phyloP scores from a whole-genome alignment of 805 yeast genomes.

The Kodamaea restingae region DNA sequence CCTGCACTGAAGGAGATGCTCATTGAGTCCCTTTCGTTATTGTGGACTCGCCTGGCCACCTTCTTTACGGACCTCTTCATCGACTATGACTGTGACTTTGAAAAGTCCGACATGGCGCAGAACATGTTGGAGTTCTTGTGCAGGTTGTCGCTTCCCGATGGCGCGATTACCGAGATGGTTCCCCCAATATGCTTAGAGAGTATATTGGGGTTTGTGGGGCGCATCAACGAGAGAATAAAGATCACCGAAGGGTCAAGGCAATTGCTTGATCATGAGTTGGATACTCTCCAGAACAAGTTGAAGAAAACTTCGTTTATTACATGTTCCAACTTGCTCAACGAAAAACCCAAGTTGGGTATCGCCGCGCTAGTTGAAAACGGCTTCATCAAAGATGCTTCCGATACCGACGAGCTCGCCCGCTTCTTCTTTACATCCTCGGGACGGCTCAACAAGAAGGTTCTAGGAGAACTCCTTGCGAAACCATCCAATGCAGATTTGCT shows the following conservation, averaged over 20 bases:
- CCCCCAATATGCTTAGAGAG: constrained; percentile 96
- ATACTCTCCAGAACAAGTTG: no score
- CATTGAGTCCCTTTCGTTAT: constrained; percentile 75
- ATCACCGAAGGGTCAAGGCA: constrained; percentile 10
- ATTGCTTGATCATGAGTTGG: no score
- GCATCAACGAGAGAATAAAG: constrained; percentile 52
- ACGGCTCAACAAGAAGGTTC: constrained; percentile 76
- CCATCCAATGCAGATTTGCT: constrained; percentile 61
- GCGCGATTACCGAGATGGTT: constrained; percentile 76
- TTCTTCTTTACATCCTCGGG: constrained; percentile 78
- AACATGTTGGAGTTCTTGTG: constrained; percentile 68
- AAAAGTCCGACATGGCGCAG: constrained; percentile 71
- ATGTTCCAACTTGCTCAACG: constrained; percentile 73
- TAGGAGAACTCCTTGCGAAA: constrained; percentile 85
- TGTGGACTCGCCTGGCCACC: constrained; percentile 77
- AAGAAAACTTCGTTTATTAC: constrained; percentile 72
- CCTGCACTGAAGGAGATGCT: constrained; percentile 67
- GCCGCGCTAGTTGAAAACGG: constrained; percentile 58
- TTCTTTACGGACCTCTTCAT: constrained; percentile 75
- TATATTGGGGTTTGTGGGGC: constrained; percentile 62
- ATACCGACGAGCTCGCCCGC: constrained; percentile 60
- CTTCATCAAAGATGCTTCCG: constrained; percentile 48
- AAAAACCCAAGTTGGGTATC: constrained; percentile 74
- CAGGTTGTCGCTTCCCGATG: constrained; percentile 77
- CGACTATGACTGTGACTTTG: constrained; percentile 87